These are phyloP conservation scores for Penicillium paradoxum DNA, from an alignment of 495 filamentous ascomycete species.

Conservation along the genomic window DNA sequence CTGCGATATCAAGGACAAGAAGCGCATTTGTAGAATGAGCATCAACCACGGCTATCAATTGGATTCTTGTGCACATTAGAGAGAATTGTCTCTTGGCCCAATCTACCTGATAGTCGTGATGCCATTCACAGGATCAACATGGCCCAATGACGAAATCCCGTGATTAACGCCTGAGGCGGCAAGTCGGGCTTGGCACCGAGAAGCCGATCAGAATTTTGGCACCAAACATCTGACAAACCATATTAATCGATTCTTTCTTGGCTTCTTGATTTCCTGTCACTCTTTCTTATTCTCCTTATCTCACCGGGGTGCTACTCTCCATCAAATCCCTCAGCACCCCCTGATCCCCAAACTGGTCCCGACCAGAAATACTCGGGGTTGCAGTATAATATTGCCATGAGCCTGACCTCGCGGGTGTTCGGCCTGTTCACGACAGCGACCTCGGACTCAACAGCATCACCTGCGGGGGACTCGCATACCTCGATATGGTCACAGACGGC, in stretches of 20 bases:
- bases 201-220: conserved; percentile 38
- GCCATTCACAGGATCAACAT: not conserved
- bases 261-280: conserved; percentile 16
- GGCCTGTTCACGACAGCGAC: conserved; percentile 40
- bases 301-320: conserved; percentile 17
- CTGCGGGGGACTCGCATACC: conserved; percentile 13
- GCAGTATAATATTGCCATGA: conserved; percentile 41
- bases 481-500: not conserved
- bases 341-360: conserved; percentile 23
- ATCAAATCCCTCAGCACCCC: conserved; percentile 12
- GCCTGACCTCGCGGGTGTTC: conserved; percentile 43
- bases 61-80: no score
- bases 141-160: conserved; percentile 9
- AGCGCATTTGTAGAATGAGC: not conserved
- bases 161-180: conserved; percentile 27
- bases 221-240: conserved; percentile 7
- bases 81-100: no score
- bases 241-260: conserved; percentile 8
- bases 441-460: conserved; percentile 17
- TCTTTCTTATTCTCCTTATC: conserved; percentile 14
- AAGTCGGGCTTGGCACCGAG: conserved; percentile 29
- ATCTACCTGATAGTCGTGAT: not conserved
- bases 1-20: not conserved
- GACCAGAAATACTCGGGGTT: conserved; percentile 31
- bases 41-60: no score